Conservation (phyloP, 306 rosid species). For the Cucurbita ficifolia region DNA sequence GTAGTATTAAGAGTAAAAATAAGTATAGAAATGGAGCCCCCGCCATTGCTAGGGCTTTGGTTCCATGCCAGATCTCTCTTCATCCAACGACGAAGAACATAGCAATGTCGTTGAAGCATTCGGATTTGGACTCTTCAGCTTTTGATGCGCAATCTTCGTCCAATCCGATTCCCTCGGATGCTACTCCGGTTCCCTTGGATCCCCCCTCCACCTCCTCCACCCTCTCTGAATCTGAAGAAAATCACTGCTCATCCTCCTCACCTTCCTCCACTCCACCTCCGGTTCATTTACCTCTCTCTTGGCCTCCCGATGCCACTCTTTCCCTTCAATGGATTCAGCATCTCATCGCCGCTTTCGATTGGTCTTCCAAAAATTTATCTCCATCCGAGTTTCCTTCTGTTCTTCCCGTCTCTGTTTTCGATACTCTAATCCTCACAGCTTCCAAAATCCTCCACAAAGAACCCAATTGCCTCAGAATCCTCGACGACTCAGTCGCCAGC, state of each 20-base stretch:
- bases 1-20: background rate
- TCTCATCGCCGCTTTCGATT: slow-evolving; percentile 44
- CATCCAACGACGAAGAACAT: background rate
- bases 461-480: slow-evolving; percentile 45
- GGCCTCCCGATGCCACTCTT: slow-evolving; percentile 46
- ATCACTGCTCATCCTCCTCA: slow-evolving; percentile 6
- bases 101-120: background rate
- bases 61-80: background rate
- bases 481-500: slow-evolving; percentile 19
- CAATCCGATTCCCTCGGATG: background rate
- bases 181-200: background rate
- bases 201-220: slow-evolving; percentile 1
- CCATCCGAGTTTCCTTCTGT: slow-evolving; percentile 45
- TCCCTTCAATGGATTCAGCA: slow-evolving; percentile 44
- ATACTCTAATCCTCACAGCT: slow-evolving; percentile 44
- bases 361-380: slow-evolving; percentile 44
- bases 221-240: slow-evolving; percentile 6
- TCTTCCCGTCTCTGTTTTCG: slow-evolving; percentile 52
- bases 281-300: slow-evolving; percentile 32
- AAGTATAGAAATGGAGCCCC: background rate
- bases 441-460: slow-evolving; percentile 80
- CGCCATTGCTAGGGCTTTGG: background rate
- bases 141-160: background rate
- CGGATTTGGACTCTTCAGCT: slow-evolving; percentile 4
- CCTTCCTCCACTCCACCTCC: slow-evolving; percentile 13